Evolutionary conservation across 2,329 filamentous ascomycete species (phyloP).

Genomic region (Arthrobotrys musiformis): DNA sequence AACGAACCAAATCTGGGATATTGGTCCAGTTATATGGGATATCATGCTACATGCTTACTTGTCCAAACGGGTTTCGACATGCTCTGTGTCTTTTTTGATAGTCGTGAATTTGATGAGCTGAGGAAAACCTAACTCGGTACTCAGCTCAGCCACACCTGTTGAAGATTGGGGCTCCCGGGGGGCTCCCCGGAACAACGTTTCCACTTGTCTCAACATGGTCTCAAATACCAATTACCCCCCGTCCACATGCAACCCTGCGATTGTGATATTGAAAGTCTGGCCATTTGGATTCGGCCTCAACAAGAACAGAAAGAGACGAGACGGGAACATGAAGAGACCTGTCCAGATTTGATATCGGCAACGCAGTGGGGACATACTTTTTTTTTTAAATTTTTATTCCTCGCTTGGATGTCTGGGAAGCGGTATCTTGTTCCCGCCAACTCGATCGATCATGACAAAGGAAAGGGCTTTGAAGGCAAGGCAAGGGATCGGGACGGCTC

Average conservation of each 20-base stretch:
- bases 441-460: too few species aligned
- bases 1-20: not conserved
- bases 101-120: conserved; percentile 9
- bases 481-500: conserved; percentile 42
- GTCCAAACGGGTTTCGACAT: conserved; percentile 4
- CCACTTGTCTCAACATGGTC: conserved; percentile 46
- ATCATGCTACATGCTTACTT: too few species aligned
- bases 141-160: conserved; percentile 49
- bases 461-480: conserved; percentile 12
- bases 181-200: conserved; percentile 27
- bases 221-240: conserved; percentile 21
- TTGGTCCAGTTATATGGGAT: conserved; percentile 20
- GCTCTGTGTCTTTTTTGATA: not conserved
- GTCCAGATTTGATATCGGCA: conserved; percentile 24
- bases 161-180: conserved; percentile 23
- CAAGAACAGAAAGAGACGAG: too few species aligned
- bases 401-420: not conserved
- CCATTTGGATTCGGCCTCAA: conserved; percentile 34
- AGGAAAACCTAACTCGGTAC: too few species aligned
- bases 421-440: conserved; percentile 1
- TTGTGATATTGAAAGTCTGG: conserved; percentile 18
- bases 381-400: not conserved
- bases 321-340: not conserved
- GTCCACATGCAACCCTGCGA: conserved; percentile 46
- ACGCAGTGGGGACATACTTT: conserved; percentile 17